These are phyloP conservation scores for Gossypium arboreum DNA, from an alignment of 345 rosid species.

Conservation along the genomic window DNA sequence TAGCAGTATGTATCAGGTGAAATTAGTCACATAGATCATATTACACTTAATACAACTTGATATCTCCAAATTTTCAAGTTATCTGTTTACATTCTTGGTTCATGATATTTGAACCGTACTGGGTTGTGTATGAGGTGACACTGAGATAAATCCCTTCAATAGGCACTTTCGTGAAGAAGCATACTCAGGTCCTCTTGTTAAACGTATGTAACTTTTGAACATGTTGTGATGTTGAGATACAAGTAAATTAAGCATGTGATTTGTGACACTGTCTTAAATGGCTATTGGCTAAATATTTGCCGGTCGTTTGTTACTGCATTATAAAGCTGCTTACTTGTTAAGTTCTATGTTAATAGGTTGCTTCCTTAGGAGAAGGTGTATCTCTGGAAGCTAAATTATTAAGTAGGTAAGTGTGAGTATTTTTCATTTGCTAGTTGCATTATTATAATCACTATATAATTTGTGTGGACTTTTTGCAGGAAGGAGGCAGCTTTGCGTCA, in stretches of 20 bases:
- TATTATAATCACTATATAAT: slow-evolving; percentile 15
- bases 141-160: neutral
- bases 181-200: neutral
- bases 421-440: slow-evolving; percentile 18
- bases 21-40: neutral
- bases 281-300: neutral
- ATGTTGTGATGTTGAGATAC: slow-evolving; percentile 4
- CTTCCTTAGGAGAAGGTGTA: slow-evolving; percentile 93
- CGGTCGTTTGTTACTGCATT: slow-evolving; percentile 4
- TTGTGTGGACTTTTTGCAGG: slow-evolving; percentile 12
- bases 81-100: neutral
- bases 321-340: slow-evolving; percentile 4
- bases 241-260: neutral
- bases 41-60: neutral
- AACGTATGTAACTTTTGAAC: neutral
- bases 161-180: neutral
- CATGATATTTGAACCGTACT: neutral
- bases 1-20: neutral
- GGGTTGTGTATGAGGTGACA: neutral
- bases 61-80: neutral
- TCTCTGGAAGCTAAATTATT: slow-evolving; percentile 90
- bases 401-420: slow-evolving; percentile 55
- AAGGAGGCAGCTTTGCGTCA: slow-evolving; percentile 27
- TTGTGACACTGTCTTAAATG: neutral
- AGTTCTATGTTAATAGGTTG: slow-evolving; percentile 58